Evolutionary conservation across 257 asterid genomes (phyloP), one percentile per base, ranked within the genome.

Genomic region (Fraxinus pennsylvanica): DNA sequence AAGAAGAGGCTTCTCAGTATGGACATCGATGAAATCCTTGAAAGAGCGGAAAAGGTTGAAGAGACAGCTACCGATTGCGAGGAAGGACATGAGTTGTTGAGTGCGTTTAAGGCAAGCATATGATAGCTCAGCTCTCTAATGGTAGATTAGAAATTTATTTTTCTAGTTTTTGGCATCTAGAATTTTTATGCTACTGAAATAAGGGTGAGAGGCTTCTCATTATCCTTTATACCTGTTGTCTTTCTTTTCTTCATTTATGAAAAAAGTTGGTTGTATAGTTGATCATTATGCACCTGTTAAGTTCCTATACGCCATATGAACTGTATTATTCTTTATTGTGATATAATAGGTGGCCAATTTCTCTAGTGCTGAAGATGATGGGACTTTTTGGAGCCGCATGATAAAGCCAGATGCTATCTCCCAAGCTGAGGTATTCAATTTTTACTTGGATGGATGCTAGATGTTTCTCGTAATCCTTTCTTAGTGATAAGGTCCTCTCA

Each of bases 321-420:
- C 76, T 68, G 79, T 76, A 61, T 67, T 71, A 4, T 81, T 74
- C 45, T 50, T 74, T 29, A 30, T 77, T 69, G 36, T 35, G 71
- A 59, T 71, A 71, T 85, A 79, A 63, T 87, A 96, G 99, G 99
- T 96, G 72, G 99, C 99, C 68, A 93, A 93, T 83, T 96, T 96
- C 86, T 86, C 94, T 77, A 87, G 93, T 84, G 89, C 96, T 84
- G 99, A 96, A 87, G 97, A 96, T 79, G 99, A 93, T 83, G 96
- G 98, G 69, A 89, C 94, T 75, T 96, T 96, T 75, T 96, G 99
- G 99, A 93, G 98, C 86, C 95, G 99, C 83, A 92, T 93, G 99
- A 96, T 96, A 87, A 93, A 96, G 81, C 98, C 99, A 6, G 98
- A 96, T 61, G 97, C 92, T 76, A 80, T 90, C 88, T 74, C 87